phyloP scores from a whole-genome alignment of 805 yeast genomes.

The Saturnispora gosingensis region DNA sequence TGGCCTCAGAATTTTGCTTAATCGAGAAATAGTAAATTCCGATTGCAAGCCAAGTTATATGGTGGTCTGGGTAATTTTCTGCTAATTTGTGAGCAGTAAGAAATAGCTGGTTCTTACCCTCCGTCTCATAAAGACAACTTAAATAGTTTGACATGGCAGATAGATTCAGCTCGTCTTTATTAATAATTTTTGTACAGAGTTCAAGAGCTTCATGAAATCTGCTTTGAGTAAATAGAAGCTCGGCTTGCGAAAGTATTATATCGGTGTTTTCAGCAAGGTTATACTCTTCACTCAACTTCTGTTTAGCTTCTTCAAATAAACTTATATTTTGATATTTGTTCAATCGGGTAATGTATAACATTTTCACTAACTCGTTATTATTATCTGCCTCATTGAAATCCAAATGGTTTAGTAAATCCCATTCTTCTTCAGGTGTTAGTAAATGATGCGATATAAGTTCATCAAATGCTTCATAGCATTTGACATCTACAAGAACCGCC shows the following conservation, averaged over 20 bases:
- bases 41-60: conserved; percentile 86
- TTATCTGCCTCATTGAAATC: conserved; percentile 69
- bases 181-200: conserved; percentile 54
- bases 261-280: conserved; percentile 63
- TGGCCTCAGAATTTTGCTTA: conserved; percentile 66
- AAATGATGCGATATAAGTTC: conserved; percentile 64
- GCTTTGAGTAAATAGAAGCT: conserved; percentile 63
- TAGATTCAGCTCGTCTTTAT: conserved; percentile 62
- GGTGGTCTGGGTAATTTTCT: conserved; percentile 68
- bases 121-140: conserved; percentile 77
- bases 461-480: conserved; percentile 88
- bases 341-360: conserved; percentile 66
- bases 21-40: conserved; percentile 82
- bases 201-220: conserved; percentile 67
- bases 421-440: conserved; percentile 77
- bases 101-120: conserved; percentile 73
- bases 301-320: conserved; percentile 55
- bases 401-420: conserved; percentile 61
- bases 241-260: conserved; percentile 58
- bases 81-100: conserved; percentile 77
- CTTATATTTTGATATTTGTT: conserved; percentile 60
- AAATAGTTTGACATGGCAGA: conserved; percentile 68
- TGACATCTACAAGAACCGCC: conserved; percentile 79
- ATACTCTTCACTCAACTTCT: conserved; percentile 60
- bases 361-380: conserved; percentile 69